Evolutionary conservation across 2,329 filamentous ascomycete species (phyloP), one percentile per base, ranked within the genome.

Genomic region (Apiospora sp.): DNA sequence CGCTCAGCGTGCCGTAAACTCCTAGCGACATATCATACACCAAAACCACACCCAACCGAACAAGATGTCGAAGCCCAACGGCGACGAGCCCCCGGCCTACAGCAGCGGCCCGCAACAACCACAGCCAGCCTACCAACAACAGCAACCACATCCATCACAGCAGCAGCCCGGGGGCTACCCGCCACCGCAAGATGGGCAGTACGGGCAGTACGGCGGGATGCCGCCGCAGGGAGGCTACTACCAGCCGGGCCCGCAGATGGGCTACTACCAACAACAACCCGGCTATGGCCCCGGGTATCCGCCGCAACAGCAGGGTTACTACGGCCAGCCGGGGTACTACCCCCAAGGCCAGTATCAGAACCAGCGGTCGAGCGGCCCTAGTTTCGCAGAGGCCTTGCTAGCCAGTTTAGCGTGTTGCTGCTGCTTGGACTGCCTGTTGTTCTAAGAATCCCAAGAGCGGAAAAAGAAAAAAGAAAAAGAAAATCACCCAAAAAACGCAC

Each of bases 371-470:
- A 16, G 30, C 16, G 70, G 72, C 19, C 71, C 72, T 69, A 73
- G 74, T 27, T 73, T 71, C 22, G 73, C 88, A 58, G 84, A 84
- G 46, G 86, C 85, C 58, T 78, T 89, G 71, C 76, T 89, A 22
- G 88, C 86, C 22, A 83, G 83, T 74, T 78, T 88, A 73, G 88
- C 88, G 1, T 90, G 88, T 79, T 90, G 88, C 79, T 90, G 88
- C 81, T 90, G 88, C 78, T 78, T 90, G 77, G 88, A 90, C 75
- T 82, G 84, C 64, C 75, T 82, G 30, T 78, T 90, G n/a, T 89
- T 89, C 77, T 90, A 86, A 78, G 58, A 24, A n/a, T 41, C 10
- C 24, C 2, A 4, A 68, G n/a, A 48, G 16, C n/a, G 41, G n/a
- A 46, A 22, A 4, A 1, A 2, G 41, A 8, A n/a, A 16, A 37